Evolutionary conservation across 441 rosid species (phyloP).

Genomic region (Syzygium malaccense): DNA sequence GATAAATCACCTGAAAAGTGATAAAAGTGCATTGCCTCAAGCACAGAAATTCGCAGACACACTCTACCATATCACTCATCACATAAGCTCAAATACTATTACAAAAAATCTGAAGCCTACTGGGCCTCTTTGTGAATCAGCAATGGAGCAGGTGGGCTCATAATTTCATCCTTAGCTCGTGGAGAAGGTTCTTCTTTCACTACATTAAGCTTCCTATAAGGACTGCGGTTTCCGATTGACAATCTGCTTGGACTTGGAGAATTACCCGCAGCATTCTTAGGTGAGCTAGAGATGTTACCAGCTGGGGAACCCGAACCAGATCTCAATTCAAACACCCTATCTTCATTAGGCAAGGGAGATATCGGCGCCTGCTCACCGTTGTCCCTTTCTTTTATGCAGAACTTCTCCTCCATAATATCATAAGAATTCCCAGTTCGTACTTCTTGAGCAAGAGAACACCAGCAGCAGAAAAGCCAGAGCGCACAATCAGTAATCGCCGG

Average conservation of each 20-base stretch:
- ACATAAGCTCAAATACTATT: not conserved
- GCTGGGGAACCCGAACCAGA: slow-evolving; percentile 27
- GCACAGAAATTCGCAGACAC: not conserved
- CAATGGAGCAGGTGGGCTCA: slow-evolving; percentile 65
- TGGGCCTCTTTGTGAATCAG: slow-evolving; percentile 39
- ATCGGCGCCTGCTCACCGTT: slow-evolving; percentile 6
- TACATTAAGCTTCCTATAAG: slow-evolving; percentile 32
- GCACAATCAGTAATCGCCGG: slow-evolving; percentile 53
- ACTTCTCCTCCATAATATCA: slow-evolving; percentile 58
- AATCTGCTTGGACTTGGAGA: slow-evolving; percentile 43
- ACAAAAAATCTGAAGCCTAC: not conserved
- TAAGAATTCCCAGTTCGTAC: slow-evolving; percentile 71
- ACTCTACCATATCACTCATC: not conserved
- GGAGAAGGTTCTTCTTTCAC: slow-evolving; percentile 33
- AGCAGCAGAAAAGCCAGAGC: slow-evolving; percentile 78
- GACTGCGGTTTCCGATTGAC: slow-evolving; percentile 31
- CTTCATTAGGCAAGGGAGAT: slow-evolving; percentile 46
- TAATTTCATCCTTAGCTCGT: slow-evolving; percentile 30
- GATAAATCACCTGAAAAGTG: not conserved
- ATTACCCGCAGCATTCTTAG: slow-evolving; percentile 13
- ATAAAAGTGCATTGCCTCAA: not conserved
- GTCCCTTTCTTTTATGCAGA: slow-evolving; percentile 24
- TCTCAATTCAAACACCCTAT: slow-evolving; percentile 19
- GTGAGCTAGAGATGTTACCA: slow-evolving; percentile 20
- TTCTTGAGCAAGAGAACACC: slow-evolving; percentile 95